Evolutionary conservation across 202 grass and related monocot genomes (phyloP).

Genomic region (Schoenoplectus tabernaemontani): DNA sequence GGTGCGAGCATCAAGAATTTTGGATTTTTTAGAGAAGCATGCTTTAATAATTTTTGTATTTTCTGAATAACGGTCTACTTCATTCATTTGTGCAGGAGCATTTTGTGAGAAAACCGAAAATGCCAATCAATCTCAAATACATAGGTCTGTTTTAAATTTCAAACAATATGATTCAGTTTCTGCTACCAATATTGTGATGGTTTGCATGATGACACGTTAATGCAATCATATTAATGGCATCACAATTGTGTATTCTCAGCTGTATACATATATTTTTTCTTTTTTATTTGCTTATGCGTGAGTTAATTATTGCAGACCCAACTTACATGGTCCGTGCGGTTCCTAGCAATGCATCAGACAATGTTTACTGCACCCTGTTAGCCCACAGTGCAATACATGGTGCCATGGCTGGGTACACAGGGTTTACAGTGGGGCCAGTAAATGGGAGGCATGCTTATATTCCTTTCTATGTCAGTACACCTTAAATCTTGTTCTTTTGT

Average conservation of each 20-base stretch:
- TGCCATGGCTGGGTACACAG: conserved; percentile 91
- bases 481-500: background rate
- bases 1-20: background rate
- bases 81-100: conserved; percentile 52
- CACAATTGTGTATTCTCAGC: background rate
- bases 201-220: background rate
- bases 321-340: conserved; percentile 97
- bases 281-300: background rate
- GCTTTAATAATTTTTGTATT: background rate
- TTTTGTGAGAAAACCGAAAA: conserved; percentile 64
- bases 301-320: conserved; percentile 39
- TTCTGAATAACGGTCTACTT: conserved; percentile 8
- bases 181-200: background rate
- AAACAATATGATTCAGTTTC: background rate
- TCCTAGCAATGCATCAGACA: conserved; percentile 83
- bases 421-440: conserved; percentile 73
- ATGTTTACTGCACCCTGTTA: conserved; percentile 86
- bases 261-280: background rate
- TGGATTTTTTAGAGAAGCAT: background rate
- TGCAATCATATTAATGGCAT: background rate
- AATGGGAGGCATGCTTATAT: conserved; percentile 93
- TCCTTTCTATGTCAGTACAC: conserved; percentile 28
- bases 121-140: conserved; percentile 91
- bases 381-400: conserved; percentile 95
- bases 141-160: conserved; percentile 33